Conservation (phyloP, 2,329 filamentous ascomycete species). For the Arthrobotrys pseudoclavata region DNA sequence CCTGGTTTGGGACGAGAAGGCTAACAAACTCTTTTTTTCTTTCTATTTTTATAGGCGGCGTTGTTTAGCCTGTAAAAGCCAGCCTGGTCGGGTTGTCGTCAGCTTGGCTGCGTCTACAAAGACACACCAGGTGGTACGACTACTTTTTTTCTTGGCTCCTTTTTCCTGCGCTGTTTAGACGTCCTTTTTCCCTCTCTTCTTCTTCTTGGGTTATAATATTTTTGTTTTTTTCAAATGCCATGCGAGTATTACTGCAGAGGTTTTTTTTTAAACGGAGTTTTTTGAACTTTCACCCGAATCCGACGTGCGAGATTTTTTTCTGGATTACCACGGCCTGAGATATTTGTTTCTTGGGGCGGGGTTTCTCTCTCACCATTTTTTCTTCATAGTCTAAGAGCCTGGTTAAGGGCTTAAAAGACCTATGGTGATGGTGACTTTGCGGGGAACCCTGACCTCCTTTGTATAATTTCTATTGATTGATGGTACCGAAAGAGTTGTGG, state of each 20-base stretch:
- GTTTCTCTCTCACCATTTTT: background rate
- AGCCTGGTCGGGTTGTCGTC: constrained; percentile 25
- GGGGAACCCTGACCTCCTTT: background rate
- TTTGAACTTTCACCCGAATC: constrained; percentile 18
- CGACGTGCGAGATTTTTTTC: constrained; percentile 14
- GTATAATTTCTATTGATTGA: background rate
- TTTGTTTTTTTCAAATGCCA: background rate
- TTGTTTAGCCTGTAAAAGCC: constrained; percentile 53
- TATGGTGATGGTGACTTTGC: background rate
- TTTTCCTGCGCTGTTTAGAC: background rate
- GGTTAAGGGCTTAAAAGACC: background rate
- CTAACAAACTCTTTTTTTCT: constrained; percentile 43
- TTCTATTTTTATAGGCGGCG: constrained; percentile 59
- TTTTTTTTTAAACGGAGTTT: constrained; percentile 10
- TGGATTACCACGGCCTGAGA: background rate
- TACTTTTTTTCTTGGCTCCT: constrained; percentile 18
- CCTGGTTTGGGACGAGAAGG: constrained; percentile 16
- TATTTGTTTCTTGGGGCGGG: constrained; percentile 4
- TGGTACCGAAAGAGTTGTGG: background rate
- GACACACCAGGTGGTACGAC: constrained; percentile 11
- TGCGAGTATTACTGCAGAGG: background rate
- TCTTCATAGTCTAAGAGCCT: background rate
- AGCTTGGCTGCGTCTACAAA: constrained; percentile 21
- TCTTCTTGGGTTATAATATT: constrained; percentile 1
- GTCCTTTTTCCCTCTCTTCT: background rate